phyloP scores from a whole-genome alignment of 306 rosid genomes.

The Psophocarpus tetragonolobus region DNA sequence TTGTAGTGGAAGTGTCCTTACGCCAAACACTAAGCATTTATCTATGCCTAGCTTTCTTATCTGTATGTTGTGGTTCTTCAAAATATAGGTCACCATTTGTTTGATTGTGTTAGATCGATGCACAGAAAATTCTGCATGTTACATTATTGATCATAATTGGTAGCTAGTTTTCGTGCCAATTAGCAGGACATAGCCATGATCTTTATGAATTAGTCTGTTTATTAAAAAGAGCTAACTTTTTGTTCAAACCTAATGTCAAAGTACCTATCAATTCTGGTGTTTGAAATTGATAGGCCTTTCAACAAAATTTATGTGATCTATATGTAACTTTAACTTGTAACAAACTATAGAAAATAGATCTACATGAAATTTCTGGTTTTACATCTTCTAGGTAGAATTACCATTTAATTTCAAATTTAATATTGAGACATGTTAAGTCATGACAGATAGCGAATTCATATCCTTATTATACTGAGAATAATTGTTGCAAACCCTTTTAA shows the following conservation, averaged over 20 bases:
- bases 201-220: not conserved
- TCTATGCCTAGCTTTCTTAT: not conserved
- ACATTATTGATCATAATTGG: constrained; percentile 32
- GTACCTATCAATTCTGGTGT: constrained; percentile 30
- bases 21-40: not conserved
- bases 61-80: not conserved
- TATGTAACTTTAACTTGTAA: not conserved
- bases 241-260: constrained; percentile 41
- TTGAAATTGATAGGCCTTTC: constrained; percentile 3
- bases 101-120: constrained; percentile 20
- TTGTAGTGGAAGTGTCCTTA: not conserved
- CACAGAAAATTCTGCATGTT: constrained; percentile 8
- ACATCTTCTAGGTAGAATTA: not conserved
- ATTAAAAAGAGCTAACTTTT: not conserved
- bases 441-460: not conserved
- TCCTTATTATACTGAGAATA: not conserved
- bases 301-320: not conserved
- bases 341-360: not conserved
- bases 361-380: not conserved
- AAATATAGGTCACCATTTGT: constrained; percentile 7
- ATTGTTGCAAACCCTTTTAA: not conserved
- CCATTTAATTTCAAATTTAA: not conserved
- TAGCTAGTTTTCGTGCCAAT: constrained; percentile 30
- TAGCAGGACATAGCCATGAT: constrained; percentile 8
- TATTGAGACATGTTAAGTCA: not conserved